These are phyloP conservation scores for Euphorbia schlechtendalii DNA, from an alignment of 441 rosid species.

Conservation along the genomic window DNA sequence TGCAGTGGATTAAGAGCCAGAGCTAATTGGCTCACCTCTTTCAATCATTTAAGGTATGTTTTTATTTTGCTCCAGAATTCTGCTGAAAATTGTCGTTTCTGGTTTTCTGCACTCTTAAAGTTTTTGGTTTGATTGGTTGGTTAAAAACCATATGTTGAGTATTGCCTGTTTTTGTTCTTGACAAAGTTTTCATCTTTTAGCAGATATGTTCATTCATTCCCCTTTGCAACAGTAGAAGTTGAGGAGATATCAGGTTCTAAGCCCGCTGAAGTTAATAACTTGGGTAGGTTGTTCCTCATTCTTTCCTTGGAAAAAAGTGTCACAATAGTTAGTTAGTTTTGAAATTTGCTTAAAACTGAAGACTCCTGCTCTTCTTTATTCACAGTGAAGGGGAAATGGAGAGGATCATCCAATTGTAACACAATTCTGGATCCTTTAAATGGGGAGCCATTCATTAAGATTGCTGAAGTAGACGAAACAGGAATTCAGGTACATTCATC, in stretches of 20 bases:
- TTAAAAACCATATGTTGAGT: background rate
- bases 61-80: background rate
- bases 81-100: too few relatives aligned
- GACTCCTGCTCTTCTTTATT: background rate
- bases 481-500: conserved; percentile 54
- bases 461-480: conserved; percentile 72
- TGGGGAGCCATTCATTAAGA: conserved; percentile 85
- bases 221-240: conserved; percentile 78
- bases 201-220: conserved; percentile 64
- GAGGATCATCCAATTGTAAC: conserved; percentile 52
- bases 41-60: conserved; percentile 31
- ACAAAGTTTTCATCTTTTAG: conserved; percentile 7
- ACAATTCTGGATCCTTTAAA: conserved; percentile 81
- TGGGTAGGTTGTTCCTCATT: conserved; percentile 52
- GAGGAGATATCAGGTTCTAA: conserved; percentile 79
- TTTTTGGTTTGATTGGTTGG: background rate
- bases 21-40: conserved; percentile 30
- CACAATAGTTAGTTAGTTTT: too few relatives aligned
- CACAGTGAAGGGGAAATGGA: conserved; percentile 95
- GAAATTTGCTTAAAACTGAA: background rate
- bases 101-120: background rate
- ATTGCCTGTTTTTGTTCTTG: too few relatives aligned
- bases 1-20: conserved; percentile 26
- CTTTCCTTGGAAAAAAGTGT: too few relatives aligned
- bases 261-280: conserved; percentile 79